Evolutionary conservation across 345 rosid species (phyloP).

Genomic region (Chamaenerion angustifolium): DNA sequence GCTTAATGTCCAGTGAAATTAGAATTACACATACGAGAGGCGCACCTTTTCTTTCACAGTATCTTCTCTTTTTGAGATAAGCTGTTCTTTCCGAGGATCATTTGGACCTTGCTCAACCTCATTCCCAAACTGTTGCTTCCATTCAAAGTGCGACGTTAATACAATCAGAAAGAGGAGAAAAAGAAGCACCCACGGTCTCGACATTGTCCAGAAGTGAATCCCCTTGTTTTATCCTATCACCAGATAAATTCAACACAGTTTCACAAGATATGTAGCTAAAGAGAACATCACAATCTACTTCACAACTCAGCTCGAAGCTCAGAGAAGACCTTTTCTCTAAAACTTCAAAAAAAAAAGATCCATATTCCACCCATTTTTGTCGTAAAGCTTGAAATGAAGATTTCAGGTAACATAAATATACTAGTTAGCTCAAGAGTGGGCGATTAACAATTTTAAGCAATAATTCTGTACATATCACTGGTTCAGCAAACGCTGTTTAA

Average conservation of each 20-base stretch:
- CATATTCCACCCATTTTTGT: too few relatives aligned
- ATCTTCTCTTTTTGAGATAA: constrained; percentile 28
- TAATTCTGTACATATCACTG: too few relatives aligned
- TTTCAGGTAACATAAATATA: too few relatives aligned
- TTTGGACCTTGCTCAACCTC: constrained; percentile 33
- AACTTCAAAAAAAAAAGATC: too few relatives aligned
- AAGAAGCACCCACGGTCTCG: constrained; percentile 59
- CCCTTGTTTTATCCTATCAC: constrained; percentile 7
- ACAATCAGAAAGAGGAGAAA: constrained; percentile 45
- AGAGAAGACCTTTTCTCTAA: too few relatives aligned
- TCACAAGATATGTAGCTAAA: too few relatives aligned
- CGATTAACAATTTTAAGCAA: too few relatives aligned
- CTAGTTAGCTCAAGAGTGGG: too few relatives aligned
- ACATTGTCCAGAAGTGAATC: constrained; percentile 22
- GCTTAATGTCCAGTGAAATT: not conserved
- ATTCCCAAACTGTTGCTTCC: constrained; percentile 56
- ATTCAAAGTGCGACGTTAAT: constrained; percentile 59
- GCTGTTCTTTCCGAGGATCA: constrained; percentile 23
- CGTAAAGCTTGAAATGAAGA: too few relatives aligned
- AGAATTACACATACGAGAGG: not conserved
- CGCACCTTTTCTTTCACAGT: constrained; percentile 56
- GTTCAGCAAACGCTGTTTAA: too few relatives aligned
- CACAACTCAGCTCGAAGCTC: too few relatives aligned
- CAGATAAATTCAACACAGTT: not conserved
- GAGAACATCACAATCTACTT: too few relatives aligned